phyloP scores from a whole-genome alignment of 345 rosid species.

The Cardamine occulta region DNA sequence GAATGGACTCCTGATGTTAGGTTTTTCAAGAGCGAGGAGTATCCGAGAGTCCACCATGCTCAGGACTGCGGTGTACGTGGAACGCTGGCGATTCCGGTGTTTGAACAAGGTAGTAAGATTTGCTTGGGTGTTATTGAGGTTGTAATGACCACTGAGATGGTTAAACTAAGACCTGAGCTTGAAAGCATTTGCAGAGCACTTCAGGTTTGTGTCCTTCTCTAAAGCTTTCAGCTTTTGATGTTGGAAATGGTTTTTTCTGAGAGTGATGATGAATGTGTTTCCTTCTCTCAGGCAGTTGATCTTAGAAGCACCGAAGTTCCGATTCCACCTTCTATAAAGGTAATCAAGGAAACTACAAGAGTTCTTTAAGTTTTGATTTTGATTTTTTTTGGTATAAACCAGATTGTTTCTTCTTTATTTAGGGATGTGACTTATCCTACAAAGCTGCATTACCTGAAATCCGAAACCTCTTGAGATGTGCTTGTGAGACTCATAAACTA shows the following conservation, averaged over 20 bases:
- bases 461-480: slow-evolving; percentile 65
- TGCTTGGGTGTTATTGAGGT: slow-evolving; percentile 95
- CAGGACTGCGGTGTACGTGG: slow-evolving; percentile 78
- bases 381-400: slow-evolving; percentile 20
- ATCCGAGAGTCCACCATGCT: slow-evolving; percentile 74
- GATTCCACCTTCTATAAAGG: slow-evolving; percentile 53
- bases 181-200: slow-evolving; percentile 86
- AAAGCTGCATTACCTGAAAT: slow-evolving; percentile 83
- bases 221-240: slow-evolving; percentile 10
- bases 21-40: slow-evolving; percentile 85
- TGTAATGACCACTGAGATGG: slow-evolving; percentile 74
- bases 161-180: slow-evolving; percentile 70
- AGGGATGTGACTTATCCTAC: slow-evolving; percentile 61
- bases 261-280: slow-evolving; percentile 6
- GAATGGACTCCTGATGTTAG: slow-evolving; percentile 99
- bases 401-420: slow-evolving; percentile 30
- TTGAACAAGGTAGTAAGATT: slow-evolving; percentile 78
- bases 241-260: not conserved
- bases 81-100: slow-evolving; percentile 87
- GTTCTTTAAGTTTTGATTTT: not conserved
- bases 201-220: slow-evolving; percentile 59
- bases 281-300: slow-evolving; percentile 70
- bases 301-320: slow-evolving; percentile 66
- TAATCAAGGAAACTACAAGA: slow-evolving; percentile 32
- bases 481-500: slow-evolving; percentile 73